These are phyloP conservation scores for Trichoderma asperellum DNA, from an alignment of 2,329 filamentous ascomycete species.

Conservation along the genomic window DNA sequence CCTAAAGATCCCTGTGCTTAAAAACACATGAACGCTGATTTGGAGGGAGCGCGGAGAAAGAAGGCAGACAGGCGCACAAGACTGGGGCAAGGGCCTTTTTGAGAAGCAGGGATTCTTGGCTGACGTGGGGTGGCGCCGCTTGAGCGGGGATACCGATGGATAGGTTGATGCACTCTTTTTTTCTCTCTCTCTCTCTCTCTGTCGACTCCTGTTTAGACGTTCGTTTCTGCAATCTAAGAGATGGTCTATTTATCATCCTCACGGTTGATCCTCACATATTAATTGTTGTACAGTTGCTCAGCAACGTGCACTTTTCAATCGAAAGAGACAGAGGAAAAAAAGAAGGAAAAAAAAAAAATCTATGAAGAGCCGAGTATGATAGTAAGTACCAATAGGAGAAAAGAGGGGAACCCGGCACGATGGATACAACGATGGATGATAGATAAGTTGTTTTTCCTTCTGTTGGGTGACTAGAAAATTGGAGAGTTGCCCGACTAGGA, in stretches of 20 bases:
- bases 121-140: conserved; percentile 1
- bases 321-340: background rate
- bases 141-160: background rate
- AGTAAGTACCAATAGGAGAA: background rate
- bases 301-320: background rate
- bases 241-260: background rate
- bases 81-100: background rate
- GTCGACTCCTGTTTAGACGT: background rate
- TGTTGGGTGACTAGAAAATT: background rate
- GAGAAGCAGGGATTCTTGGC: background rate
- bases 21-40: conserved; percentile 26
- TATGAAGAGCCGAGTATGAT: background rate
- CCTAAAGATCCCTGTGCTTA: background rate
- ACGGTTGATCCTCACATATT: too few relatives aligned
- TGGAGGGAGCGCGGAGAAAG: conserved; percentile 1
- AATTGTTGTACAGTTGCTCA: background rate
- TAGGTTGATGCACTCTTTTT: background rate
- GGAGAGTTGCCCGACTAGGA: conserved; percentile 20
- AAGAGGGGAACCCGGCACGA: background rate
- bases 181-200: background rate
- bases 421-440: background rate
- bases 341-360: background rate
- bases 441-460: background rate
- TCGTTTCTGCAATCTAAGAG: background rate
- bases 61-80: conserved; percentile 1